Evolutionary conservation across 2,329 filamentous ascomycete species (phyloP), one percentile per base, ranked within the genome.

Genomic region (Trichophyton schoenleinii): DNA sequence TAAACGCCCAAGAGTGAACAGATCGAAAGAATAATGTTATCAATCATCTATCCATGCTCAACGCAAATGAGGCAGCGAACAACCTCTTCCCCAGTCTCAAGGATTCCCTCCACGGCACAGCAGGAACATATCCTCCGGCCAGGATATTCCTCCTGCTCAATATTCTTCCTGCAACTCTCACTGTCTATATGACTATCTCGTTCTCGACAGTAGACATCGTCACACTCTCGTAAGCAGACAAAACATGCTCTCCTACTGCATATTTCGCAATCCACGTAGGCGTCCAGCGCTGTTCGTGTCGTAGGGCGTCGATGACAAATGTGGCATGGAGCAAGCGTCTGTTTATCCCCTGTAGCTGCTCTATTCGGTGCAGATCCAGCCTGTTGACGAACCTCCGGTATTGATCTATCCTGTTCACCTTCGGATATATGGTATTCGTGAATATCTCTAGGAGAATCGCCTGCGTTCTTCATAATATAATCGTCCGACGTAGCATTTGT

Each of bases 221-320:
- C 72, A 59, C 74, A 77, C 60, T 74, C 70, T 15, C 74, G 69
- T 49, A 77, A 65, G 66, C 74, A 77, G 42, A 77, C 74, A 62
- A 74, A 76, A 59, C 74, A 77, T 41, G 73, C 70, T 42, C 74
- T 68, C 48, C 72, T 63, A 7, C 67, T 67, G 59, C 74, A 77
- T 11, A 75, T 60, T 59, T 74, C 71, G 62, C 73, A 77, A 62
- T 76, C 72, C 15, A 73, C 71, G 62, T 76, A 76, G 2, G 73
- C 73, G 58, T 76, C 73, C 1, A 77, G 66, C 22, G 73, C 67
- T 57, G 72, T 70, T 18, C 69, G 69, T 1, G 73, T 77, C 7
- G 73, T 74, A 8, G 74, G 74, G 53, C 70, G 71, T 53, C 74
- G 69, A 61, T 76, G 71, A 58, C 74, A 77, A 61, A 76, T 74